phyloP scores from a whole-genome alignment of 202 grass and related monocot genomes.

The Zizania palustris region DNA sequence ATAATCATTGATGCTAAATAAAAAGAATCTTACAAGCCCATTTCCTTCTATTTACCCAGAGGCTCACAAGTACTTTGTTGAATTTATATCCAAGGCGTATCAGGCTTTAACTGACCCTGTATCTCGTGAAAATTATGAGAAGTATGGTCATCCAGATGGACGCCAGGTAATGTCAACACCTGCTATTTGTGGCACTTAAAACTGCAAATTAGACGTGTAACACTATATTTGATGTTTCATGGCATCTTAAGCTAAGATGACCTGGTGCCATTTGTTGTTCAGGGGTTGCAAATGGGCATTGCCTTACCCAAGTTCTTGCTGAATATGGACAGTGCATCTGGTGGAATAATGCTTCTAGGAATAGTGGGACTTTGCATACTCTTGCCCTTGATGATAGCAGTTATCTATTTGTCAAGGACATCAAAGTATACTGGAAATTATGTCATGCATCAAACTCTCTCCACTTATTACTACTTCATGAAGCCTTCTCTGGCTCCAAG shows the following conservation, averaged over 20 bases:
- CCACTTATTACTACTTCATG: constrained; percentile 97
- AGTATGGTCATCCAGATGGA: constrained; percentile 99
- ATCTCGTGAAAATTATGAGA: constrained; percentile 99
- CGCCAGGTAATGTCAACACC: constrained; percentile 76
- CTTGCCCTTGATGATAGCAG: constrained; percentile 92
- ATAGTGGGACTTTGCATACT: constrained; percentile 98
- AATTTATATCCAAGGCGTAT: constrained; percentile 99
- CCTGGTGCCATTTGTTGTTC: constrained; percentile 13
- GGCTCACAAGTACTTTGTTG: constrained; percentile 94
- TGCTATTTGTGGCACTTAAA: not conserved
- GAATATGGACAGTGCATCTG: constrained; percentile 94
- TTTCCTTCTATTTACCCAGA: constrained; percentile 52
- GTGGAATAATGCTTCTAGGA: constrained; percentile 88
- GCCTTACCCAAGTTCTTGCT: constrained; percentile 93
- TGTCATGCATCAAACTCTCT: constrained; percentile 98
- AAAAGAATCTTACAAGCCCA: constrained; percentile 7
- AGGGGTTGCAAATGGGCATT: constrained; percentile 99
- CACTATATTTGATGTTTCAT: not conserved
- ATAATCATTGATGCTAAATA: not conserved
- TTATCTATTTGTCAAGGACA: constrained; percentile 99
- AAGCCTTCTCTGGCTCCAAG: constrained; percentile 99
- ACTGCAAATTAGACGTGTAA: not conserved
- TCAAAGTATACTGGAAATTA: constrained; percentile 99
- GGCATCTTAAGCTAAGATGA: constrained; percentile 21
- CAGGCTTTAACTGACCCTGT: constrained; percentile 92